These are phyloP conservation scores for Chrysoporthe cubensis DNA, from an alignment of 2,329 filamentous ascomycete species.

Conservation along the genomic window DNA sequence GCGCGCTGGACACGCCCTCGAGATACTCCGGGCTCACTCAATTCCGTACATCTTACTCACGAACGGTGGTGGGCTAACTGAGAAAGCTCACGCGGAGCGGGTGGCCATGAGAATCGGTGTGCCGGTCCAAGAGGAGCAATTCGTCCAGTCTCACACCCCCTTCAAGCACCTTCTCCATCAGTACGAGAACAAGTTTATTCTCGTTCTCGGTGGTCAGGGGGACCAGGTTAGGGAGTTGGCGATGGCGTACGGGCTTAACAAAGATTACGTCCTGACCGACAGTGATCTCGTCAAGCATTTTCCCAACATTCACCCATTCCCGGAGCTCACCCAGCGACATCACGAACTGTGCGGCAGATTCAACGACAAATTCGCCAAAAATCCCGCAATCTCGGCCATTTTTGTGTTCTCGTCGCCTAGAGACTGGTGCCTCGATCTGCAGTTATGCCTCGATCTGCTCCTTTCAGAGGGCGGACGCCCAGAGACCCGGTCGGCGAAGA, in stretches of 20 bases:
- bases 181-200: conserved; percentile 55
- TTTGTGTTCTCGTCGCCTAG: conserved; percentile 41
- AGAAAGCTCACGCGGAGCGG: conserved; percentile 63
- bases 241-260: conserved; percentile 40
- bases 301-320: conserved; percentile 38
- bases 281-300: conserved; percentile 38
- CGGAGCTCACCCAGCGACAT: conserved; percentile 41
- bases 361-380: conserved; percentile 39
- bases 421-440: conserved; percentile 42
- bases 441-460: conserved; percentile 38
- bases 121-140: conserved; percentile 47
- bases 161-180: conserved; percentile 59
- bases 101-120: conserved; percentile 58
- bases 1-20: conserved; percentile 62
- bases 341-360: conserved; percentile 43
- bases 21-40: conserved; percentile 59
- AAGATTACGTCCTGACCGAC: conserved; percentile 39
- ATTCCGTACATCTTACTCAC: conserved; percentile 77
- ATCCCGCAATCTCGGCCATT: conserved; percentile 48
- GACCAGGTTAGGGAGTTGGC: conserved; percentile 38
- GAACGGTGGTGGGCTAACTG: conserved; percentile 72
- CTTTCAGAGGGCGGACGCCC: conserved; percentile 56
- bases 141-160: conserved; percentile 77
- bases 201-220: conserved; percentile 56
- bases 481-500: conserved; percentile 64